Evolutionary conservation across 75 land plant species (phyloP).

Genomic region (Picea sitchensis): DNA sequence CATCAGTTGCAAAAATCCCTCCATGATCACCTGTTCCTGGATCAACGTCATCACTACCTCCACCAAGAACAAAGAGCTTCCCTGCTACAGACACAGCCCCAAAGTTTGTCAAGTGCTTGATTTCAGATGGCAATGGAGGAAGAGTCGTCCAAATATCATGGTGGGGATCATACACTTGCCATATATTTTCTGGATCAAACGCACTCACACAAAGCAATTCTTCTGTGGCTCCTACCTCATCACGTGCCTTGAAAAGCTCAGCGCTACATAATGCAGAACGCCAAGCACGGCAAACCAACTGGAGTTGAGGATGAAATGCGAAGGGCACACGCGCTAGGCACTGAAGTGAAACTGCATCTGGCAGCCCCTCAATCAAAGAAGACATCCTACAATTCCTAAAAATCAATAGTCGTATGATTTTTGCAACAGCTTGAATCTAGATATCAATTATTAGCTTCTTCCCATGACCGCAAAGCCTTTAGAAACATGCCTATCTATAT

Average conservation of each 20-base stretch:
- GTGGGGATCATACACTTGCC: constrained; percentile 91
- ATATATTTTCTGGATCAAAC: constrained; percentile 80
- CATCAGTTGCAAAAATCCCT: constrained; percentile 75
- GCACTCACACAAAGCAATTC: constrained; percentile 81
- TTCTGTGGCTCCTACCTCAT: constrained; percentile 54
- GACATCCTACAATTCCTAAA: constrained; percentile 46
- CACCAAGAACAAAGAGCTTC: constrained; percentile 91
- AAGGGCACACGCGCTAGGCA: constrained; percentile 88
- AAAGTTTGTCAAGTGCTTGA: constrained; percentile 70
- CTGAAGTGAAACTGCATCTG: constrained; percentile 76
- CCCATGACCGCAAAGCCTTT: no score
- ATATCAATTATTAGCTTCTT: no score
- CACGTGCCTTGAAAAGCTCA: constrained; percentile 67
- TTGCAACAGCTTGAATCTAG: no score
- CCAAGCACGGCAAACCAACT: constrained; percentile 84
- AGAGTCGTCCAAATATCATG: constrained; percentile 70
- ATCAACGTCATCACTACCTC: constrained; percentile 90
- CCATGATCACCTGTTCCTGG: constrained; percentile 74
- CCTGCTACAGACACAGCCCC: constrained; percentile 73
- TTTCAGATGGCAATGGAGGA: constrained; percentile 68
- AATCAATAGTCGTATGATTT: neutral
- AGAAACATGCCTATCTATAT: no score
- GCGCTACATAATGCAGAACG: constrained; percentile 54
- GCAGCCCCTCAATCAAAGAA: constrained; percentile 86
- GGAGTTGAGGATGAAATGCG: constrained; percentile 50